Conservation (phyloP, 2,329 filamentous ascomycete genomes). For the Orbilia brochopaga region DNA sequence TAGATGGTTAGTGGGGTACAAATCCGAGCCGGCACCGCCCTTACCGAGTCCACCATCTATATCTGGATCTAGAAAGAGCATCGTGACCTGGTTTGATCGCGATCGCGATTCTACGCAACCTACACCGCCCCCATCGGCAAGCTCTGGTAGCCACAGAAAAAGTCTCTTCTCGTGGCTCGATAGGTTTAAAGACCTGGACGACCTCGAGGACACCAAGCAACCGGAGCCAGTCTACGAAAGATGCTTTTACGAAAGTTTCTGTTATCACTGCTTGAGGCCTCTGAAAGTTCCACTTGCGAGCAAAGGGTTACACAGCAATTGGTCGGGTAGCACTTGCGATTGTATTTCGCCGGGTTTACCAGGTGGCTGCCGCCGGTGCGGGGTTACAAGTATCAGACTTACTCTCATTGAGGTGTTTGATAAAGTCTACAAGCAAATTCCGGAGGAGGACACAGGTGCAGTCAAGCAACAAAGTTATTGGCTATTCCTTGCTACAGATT, state of each 20-base stretch:
- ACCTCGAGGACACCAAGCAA: slow-evolving; percentile 35
- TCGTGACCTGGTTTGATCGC: slow-evolving; percentile 42
- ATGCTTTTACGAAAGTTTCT: slow-evolving; percentile 42
- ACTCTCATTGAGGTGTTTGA: slow-evolving; percentile 36
- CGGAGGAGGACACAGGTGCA: slow-evolving; percentile 20
- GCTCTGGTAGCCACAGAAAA: slow-evolving; percentile 22
- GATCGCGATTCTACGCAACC: slow-evolving; percentile 29
- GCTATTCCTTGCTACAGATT: slow-evolving; percentile 38
- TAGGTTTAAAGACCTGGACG: slow-evolving; percentile 39
- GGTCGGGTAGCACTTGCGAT: slow-evolving; percentile 38
- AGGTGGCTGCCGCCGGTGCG: slow-evolving; percentile 38
- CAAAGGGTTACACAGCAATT: slow-evolving; percentile 36
- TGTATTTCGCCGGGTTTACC: slow-evolving; percentile 24
- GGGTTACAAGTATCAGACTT: slow-evolving; percentile 37
- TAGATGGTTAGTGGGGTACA: slow-evolving; percentile 47
- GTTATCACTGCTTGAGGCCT: slow-evolving; percentile 43
- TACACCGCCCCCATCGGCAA: slow-evolving; percentile 17
- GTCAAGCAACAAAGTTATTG: slow-evolving; percentile 43
- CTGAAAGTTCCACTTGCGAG: slow-evolving; percentile 31
- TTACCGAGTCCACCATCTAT: slow-evolving; percentile 28
- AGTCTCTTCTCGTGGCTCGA: slow-evolving; percentile 48
- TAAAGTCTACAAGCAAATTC: slow-evolving; percentile 23
- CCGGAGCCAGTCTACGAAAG: slow-evolving; percentile 40
- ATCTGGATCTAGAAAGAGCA: slow-evolving; percentile 22
- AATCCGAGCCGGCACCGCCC: slow-evolving; percentile 40